Evolutionary conservation across 2,329 filamentous ascomycete genomes (phyloP), one percentile per base, ranked within the genome.

Genomic region (Fusarium staphyleae): DNA sequence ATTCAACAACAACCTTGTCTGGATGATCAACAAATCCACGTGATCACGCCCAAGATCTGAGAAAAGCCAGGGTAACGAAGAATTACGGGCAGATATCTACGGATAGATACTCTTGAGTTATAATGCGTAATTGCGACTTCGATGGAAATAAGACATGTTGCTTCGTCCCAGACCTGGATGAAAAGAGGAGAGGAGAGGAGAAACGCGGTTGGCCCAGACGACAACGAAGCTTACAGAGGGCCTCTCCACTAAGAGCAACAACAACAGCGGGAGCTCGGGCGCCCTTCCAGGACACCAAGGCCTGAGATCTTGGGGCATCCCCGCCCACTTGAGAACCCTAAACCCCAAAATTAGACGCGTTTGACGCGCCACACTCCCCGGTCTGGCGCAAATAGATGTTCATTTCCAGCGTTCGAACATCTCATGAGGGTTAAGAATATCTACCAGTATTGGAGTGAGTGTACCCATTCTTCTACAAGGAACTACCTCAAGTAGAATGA

Each of bases 241-340:
- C 16, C 18, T 18, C 32, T 46, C 15, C n/a, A 30, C 16, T 15
- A 37, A 22, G 22, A 39, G 33, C 34, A 48, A 57, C 53, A 61
- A 62, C 49, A 57, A 61, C 52, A 51, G 53, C 53, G 52, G 57
- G 49, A 55, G 34, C 41, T 62, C n/a, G n/a, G n/a, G n/a, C n/a
- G n/a, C 45, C 43, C 57, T 62, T 62, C 44, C 47, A 60, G 52
- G 26, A 57, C 44, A 55, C 43, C 45, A 57, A 62, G 48, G 57
- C 48, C 57, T 51, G 46, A 53, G 44, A 35, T 32, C 53, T 39
- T 11, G 45, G 33, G 28, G 28, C 28, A 9, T 30, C 40, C 53
- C 48, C 48, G 39, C 53, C 19, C 34, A 11, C 24, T 46, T 8
- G 29, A 39, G 35, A 24, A 15, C 30, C 43, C 26, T n/a, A 14